Evolutionary conservation across 192 early-diverging fungal genomes (phyloP).

Genomic region (Podila epigama): DNA sequence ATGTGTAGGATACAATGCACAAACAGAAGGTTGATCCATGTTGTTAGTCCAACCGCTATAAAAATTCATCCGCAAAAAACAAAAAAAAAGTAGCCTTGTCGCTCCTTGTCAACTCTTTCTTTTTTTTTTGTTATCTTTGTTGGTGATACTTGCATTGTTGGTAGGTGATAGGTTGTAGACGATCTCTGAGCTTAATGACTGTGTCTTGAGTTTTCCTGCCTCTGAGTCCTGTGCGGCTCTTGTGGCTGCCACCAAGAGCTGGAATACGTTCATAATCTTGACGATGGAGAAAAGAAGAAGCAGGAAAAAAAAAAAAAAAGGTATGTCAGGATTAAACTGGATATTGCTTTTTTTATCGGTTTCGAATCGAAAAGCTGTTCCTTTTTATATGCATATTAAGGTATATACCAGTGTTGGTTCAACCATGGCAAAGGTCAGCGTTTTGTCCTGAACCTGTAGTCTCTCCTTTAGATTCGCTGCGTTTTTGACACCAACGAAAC

Average conservation of each 20-base stretch:
- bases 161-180: slow-evolving; percentile 64
- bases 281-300: neutral
- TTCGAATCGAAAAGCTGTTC: too few species aligned
- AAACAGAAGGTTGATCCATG: too few species aligned
- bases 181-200: slow-evolving; percentile 64
- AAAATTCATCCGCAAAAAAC: too few species aligned
- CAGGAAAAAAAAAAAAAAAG: neutral
- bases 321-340: too few species aligned
- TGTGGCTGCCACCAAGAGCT: slow-evolving; percentile 58
- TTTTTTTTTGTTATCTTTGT: neutral
- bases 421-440: slow-evolving; percentile 34
- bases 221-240: slow-evolving; percentile 57
- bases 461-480: slow-evolving; percentile 39
- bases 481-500: slow-evolving; percentile 39
- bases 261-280: slow-evolving; percentile 60
- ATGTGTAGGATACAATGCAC: too few species aligned
- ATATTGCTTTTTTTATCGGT: too few species aligned
- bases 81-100: neutral
- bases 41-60: too few species aligned
- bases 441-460: slow-evolving; percentile 36
- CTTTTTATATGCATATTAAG: too few species aligned
- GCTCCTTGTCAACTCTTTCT: neutral
- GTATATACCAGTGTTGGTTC: slow-evolving; percentile 25
- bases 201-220: slow-evolving; percentile 58
- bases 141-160: slow-evolving; percentile 53